A percentile compares a stretch with the other conserved stretches of the same genome.
Conservation (phyloP, 768 basidiomycete genomes). For the Panaeolus cyanescens region DNA sequence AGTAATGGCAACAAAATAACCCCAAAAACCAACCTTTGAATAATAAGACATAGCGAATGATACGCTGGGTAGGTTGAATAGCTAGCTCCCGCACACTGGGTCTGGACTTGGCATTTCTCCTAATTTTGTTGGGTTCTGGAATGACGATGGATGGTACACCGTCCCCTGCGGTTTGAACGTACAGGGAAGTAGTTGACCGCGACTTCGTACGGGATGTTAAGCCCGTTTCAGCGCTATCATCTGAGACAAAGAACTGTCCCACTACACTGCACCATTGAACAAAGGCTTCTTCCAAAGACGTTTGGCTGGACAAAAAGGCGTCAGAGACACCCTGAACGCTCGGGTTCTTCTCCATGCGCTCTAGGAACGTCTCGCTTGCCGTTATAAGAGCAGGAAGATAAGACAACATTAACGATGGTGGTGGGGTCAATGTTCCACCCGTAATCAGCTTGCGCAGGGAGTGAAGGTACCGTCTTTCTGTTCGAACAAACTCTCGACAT, state of each 20-base stretch:
- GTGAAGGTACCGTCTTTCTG: constrained; percentile 42
- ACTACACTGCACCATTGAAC: constrained; percentile 62
- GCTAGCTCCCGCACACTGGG: constrained; percentile 55
- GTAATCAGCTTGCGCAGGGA: constrained; percentile 33
- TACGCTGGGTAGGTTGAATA: constrained; percentile 63
- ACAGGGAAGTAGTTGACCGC: constrained; percentile 3
- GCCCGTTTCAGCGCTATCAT: constrained; percentile 8
- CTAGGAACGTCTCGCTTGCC: constrained; percentile 52
- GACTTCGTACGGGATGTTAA: constrained; percentile 5
- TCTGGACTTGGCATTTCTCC: constrained; percentile 21
- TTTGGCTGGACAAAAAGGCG: constrained; percentile 56
- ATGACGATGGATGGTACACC: constrained; percentile 16
- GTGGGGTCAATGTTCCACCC: constrained; percentile 42
- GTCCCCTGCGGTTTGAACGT: constrained; percentile 9
- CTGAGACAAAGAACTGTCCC: constrained; percentile 43
- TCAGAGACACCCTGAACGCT: constrained; percentile 65
- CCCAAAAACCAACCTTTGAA: constrained; percentile 49
- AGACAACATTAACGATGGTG: constrained; percentile 52
- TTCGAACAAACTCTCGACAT: constrained; percentile 43
- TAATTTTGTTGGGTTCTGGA: constrained; percentile 23
- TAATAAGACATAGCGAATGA: constrained; percentile 63
- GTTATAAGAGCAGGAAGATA: constrained; percentile 53
- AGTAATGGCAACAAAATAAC: constrained; percentile 2
- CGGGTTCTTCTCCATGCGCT: constrained; percentile 55
- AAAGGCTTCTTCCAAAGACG: constrained; percentile 55